Conservation (phyloP, 2,329 filamentous ascomycete genomes). For the Penicillium sp. region DNA sequence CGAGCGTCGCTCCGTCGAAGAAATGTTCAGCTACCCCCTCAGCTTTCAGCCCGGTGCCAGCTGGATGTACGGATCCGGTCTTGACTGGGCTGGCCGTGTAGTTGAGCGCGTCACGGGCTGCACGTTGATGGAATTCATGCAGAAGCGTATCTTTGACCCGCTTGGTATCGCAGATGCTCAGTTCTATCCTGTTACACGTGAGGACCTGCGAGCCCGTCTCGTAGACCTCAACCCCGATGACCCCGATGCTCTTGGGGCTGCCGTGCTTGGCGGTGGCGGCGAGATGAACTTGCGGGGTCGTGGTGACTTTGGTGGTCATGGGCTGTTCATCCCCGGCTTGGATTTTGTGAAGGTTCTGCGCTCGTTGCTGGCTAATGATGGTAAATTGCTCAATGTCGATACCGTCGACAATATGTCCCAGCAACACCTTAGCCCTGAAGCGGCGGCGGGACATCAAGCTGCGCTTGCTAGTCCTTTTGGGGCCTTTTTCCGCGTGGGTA, state of each 20-base stretch:
- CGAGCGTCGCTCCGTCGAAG: slow-evolving; percentile 38
- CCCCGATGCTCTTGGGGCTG: slow-evolving; percentile 34
- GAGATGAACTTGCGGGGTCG: slow-evolving; percentile 32
- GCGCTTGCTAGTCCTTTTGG: slow-evolving; percentile 35
- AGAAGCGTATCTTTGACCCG: slow-evolving; percentile 46
- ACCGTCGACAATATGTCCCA: slow-evolving; percentile 31
- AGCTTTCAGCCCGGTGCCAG: slow-evolving; percentile 51
- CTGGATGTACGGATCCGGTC: slow-evolving; percentile 52
- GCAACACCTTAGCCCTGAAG: slow-evolving; percentile 28
- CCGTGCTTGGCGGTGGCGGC: slow-evolving; percentile 35
- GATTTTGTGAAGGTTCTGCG: slow-evolving; percentile 34
- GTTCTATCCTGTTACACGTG: slow-evolving; percentile 41
- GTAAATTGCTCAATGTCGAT: slow-evolving; percentile 26
- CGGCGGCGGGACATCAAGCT: slow-evolving; percentile 25
- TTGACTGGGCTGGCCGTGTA: slow-evolving; percentile 56
- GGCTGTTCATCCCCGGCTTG: slow-evolving; percentile 35
- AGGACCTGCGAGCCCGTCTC: slow-evolving; percentile 36
- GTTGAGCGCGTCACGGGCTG: slow-evolving; percentile 49
- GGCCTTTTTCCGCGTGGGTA: slow-evolving; percentile 38
- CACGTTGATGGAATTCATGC: slow-evolving; percentile 46
- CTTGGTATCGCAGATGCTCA: slow-evolving; percentile 44
- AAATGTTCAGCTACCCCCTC: slow-evolving; percentile 47
- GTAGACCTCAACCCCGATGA: slow-evolving; percentile 43
- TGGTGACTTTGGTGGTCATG: slow-evolving; percentile 48
- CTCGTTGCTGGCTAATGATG: slow-evolving; percentile 32